phyloP scores from a whole-genome alignment of 129 eudicot species.

The Arctium lappa region DNA sequence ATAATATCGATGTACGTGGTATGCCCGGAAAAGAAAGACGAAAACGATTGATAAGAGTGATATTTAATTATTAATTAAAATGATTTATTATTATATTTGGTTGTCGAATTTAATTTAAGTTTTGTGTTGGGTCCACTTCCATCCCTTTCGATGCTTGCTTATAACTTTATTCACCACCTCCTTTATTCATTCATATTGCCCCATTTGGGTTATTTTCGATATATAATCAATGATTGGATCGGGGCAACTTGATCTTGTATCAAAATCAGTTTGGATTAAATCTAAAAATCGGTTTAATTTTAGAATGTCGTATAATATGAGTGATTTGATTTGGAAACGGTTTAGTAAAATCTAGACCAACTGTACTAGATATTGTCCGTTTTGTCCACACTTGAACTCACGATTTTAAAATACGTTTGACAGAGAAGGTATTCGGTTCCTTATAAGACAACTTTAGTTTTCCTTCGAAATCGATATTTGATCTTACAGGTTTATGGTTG shows the following conservation, averaged over 20 bases:
- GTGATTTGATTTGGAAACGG: no score
- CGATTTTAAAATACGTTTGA: no score
- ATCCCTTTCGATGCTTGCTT: background rate
- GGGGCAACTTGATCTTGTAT: background rate
- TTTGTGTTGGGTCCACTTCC: constrained; percentile 8
- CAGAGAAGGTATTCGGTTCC: no score
- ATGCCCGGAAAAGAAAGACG: background rate
- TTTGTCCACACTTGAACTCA: no score
- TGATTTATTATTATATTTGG: background rate
- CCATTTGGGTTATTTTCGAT: background rate
- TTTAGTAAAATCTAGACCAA: no score
- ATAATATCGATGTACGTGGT: background rate
- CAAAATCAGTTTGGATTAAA: background rate
- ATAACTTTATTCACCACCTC: background rate
- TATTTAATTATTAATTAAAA: background rate
- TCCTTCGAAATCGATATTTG: no score
- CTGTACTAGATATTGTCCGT: no score
- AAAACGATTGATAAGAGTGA: background rate
- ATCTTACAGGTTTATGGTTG: no score
- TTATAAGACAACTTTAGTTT: no score
- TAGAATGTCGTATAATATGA: no score
- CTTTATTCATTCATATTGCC: background rate
- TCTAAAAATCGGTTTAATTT: no score
- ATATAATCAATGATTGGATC: background rate
- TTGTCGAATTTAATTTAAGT: background rate